A percentile compares a stretch with the other conserved stretches of the same genome.
These are phyloP conservation scores for Persicaria maculosa DNA, from an alignment of 148 eudicot genomes.

Conservation along the genomic window DNA sequence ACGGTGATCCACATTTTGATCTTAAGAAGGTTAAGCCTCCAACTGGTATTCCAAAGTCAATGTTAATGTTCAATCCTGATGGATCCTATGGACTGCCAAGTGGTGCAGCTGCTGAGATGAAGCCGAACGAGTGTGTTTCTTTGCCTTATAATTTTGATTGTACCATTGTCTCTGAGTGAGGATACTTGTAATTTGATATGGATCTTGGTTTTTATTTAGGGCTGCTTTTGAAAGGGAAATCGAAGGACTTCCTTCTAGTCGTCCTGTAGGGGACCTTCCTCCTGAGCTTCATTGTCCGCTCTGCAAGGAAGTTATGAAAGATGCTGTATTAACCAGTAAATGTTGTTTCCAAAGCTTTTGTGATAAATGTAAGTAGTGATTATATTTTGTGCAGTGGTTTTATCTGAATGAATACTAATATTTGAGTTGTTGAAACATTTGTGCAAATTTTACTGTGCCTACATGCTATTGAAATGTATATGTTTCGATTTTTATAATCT, in stretches of 20 bases:
- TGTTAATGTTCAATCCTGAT: constrained; percentile 76
- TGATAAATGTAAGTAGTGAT: constrained; percentile 65
- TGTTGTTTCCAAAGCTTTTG: constrained; percentile 87
- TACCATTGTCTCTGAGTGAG: constrained; percentile 3
- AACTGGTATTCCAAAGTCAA: constrained; percentile 81
- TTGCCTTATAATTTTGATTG: background rate
- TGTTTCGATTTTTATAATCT: background rate
- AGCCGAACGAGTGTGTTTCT: constrained; percentile 61
- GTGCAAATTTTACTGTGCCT: background rate
- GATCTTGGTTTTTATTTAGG: constrained; percentile 29
- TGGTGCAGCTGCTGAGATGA: constrained; percentile 70
- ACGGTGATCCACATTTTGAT: constrained; percentile 80
- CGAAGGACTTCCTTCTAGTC: constrained; percentile 77
- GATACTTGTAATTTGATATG: background rate
- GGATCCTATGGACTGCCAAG: constrained; percentile 76
- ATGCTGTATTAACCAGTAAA: constrained; percentile 92
- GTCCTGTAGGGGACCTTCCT: constrained; percentile 71
- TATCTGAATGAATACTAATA: background rate
- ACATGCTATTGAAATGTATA: background rate
- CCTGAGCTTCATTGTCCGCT: constrained; percentile 87
- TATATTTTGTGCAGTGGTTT: background rate
- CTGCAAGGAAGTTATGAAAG: constrained; percentile 94
- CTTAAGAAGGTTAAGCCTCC: constrained; percentile 71
- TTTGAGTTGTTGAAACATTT: background rate
- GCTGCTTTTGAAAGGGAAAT: constrained; percentile 86